Base-by-base conservation (phyloP, 1,139 yeast genomes). In the Pichia sp. region DNA sequence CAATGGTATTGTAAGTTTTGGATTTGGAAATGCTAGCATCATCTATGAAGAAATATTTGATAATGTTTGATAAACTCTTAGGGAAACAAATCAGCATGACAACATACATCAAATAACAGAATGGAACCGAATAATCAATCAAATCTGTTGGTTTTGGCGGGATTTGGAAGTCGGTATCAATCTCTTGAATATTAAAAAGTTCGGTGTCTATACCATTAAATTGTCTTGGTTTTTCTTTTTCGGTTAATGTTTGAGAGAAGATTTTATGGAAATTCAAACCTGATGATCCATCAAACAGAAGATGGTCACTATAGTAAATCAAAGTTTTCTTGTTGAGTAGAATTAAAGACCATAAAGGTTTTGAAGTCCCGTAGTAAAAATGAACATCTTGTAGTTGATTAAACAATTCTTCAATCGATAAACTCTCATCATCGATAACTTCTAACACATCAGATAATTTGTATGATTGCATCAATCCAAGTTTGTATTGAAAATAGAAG, bases 241-340 rank as follows among this genome's bases (percentile, higher is more conserved):
- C 17, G 4, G 28, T 31, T 14, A 51, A 36, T 8, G 34, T 40
- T 18, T 44, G n/a, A 2, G 47, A 40, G 45, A 72, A 60, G 28
- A 68, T 68, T 14, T 58, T 53, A 45, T 70, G 75, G 55, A 73
- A 71, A 38, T 58, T 57, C 5, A 58, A 55, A 1, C 66, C 72
- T 2, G 73, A 58, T n/a, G 58, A 59, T 1, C 77, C 77, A 54
- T 72, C 77, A 33, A 63, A 63, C n/a, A 69, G 52, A 1, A 66
- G 40, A 54, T 72, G 77, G 52, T 71, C 71, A 46, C 66, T 64
- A 20, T 58, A 57, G 35, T 65, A 64, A 4, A 68, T 52, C 10
- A 71, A 37, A 24, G 53, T 51, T 19, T 40, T 46, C 9, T 42
- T 40, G 27, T 56, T 50, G 1, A 54, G 27, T 32, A 56, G 36